Conservation (phyloP, 495 filamentous ascomycete species). For the Trichoderma gamsii region DNA sequence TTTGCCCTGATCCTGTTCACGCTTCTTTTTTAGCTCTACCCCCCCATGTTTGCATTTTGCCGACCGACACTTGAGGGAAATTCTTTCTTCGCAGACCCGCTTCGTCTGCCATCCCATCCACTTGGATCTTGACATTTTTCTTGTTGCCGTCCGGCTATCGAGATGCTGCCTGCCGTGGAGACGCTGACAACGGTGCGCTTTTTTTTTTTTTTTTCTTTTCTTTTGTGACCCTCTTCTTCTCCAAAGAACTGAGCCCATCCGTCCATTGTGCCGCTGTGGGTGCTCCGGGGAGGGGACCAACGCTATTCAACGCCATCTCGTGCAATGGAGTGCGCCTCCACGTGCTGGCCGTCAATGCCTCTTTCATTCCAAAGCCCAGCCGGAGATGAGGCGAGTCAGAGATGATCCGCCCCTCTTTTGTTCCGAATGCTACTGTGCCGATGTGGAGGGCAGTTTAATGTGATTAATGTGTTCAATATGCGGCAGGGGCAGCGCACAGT, state of each 20-base stretch:
- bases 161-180: slow-evolving; percentile 2
- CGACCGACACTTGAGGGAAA: neutral
- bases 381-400: slow-evolving; percentile 11
- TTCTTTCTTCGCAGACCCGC: neutral
- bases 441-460: neutral
- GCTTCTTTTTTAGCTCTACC: neutral
- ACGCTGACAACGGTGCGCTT: neutral
- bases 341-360: neutral
- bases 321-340: neutral
- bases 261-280: neutral
- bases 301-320: neutral
- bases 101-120: neutral
- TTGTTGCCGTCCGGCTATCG: slow-evolving; percentile 4
- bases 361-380: neutral
- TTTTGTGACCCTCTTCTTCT: neutral
- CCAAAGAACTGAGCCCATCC: neutral
- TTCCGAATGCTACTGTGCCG: neutral
- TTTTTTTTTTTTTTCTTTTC: neutral
- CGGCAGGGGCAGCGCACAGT: slow-evolving; percentile 4
- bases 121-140: neutral
- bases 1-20: neutral
- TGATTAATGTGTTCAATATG: neutral
- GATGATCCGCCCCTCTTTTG: slow-evolving; percentile 1
- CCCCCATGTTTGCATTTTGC: neutral
- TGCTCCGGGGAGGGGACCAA: neutral